Conservation (phyloP, 202 grass and related monocot species). For the Elaeis oleifera region DNA sequence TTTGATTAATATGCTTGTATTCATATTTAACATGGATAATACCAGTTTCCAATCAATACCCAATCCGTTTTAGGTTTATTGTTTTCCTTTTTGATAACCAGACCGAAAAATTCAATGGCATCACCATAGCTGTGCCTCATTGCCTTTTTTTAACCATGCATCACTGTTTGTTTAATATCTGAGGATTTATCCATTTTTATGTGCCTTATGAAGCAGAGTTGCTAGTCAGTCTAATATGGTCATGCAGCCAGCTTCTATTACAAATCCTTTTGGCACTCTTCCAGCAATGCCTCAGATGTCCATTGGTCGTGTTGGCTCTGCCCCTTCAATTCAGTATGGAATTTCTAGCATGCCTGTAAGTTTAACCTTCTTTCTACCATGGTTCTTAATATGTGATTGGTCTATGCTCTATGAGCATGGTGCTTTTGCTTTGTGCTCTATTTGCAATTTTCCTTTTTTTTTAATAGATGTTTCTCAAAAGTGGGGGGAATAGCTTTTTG, state of each 20-base stretch:
- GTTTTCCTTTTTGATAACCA: too few relatives aligned
- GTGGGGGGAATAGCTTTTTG: too few relatives aligned
- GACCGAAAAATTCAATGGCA: too few relatives aligned
- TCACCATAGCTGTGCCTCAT: too few relatives aligned
- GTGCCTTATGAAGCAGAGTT: slow-evolving; percentile 36
- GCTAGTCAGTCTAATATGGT: slow-evolving; percentile 51
- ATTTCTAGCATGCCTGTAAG: slow-evolving; percentile 85
- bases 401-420: too few relatives aligned
- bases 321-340: slow-evolving; percentile 80
- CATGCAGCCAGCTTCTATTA: slow-evolving; percentile 40
- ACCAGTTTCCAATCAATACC: too few relatives aligned
- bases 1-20: background rate
- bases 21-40: too few relatives aligned
- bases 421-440: too few relatives aligned
- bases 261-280: slow-evolving; percentile 63
- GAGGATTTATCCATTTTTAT: background rate
- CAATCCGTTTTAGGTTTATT: too few relatives aligned
- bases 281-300: slow-evolving; percentile 79
- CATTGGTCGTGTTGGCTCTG: slow-evolving; percentile 50
- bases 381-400: too few relatives aligned
- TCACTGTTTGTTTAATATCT: background rate
- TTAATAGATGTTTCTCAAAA: too few relatives aligned
- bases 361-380: background rate
- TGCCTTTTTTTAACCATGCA: slow-evolving; percentile 11
- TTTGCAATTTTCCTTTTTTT: too few relatives aligned